phyloP scores from a whole-genome alignment of 176 grass and related monocot species.

The Oryza glumipatula region DNA sequence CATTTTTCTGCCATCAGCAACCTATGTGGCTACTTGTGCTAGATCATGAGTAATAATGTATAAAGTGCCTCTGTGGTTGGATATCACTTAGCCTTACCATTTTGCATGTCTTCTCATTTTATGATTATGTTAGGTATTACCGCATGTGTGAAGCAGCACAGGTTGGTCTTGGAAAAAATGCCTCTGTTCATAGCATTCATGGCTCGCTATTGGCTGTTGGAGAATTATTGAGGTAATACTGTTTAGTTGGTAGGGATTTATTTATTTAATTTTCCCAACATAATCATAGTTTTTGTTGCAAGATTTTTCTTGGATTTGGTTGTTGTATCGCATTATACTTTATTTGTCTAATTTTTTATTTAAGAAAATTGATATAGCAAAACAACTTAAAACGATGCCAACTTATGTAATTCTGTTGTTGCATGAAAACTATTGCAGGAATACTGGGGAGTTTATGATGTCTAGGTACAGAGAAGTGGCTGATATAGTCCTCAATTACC shows the following conservation, averaged over 20 bases:
- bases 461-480: conserved; percentile 99
- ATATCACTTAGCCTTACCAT: conserved; percentile 4
- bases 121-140: conserved; percentile 72
- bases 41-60: not conserved
- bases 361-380: conserved; percentile 11
- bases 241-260: conserved; percentile 21
- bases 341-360: conserved; percentile 14
- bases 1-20: conserved; percentile 14
- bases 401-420: conserved; percentile 30
- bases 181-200: conserved; percentile 98
- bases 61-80: not conserved
- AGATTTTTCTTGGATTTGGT: conserved; percentile 21
- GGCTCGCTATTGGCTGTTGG: conserved; percentile 96
- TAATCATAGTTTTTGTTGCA: not conserved
- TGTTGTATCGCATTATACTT: conserved; percentile 7
- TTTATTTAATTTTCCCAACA: not conserved
- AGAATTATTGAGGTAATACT: conserved; percentile 83
- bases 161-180: conserved; percentile 91
- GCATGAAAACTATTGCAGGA: conserved; percentile 57
- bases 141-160: conserved; percentile 99
- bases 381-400: conserved; percentile 17
- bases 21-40: not conserved
- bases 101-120: conserved; percentile 29
- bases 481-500: conserved; percentile 95
- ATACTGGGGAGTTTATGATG: conserved; percentile 99